These are phyloP conservation scores for Penicillium sp. DNA, from an alignment of 2,329 filamentous ascomycete species.

Conservation along the genomic window DNA sequence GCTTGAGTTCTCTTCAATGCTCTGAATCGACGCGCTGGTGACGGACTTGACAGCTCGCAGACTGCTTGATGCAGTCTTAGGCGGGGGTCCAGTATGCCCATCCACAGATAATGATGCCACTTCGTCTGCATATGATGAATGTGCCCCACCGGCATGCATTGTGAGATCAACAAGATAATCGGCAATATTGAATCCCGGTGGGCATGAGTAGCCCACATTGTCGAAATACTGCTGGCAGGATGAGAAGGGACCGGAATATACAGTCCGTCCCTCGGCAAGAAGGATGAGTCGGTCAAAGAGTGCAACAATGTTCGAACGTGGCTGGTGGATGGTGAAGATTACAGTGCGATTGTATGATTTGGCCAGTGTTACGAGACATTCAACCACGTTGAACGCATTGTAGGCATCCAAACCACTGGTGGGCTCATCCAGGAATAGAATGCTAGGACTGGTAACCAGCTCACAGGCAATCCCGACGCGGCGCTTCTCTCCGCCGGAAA, in stretches of 20 bases:
- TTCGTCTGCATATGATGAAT: constrained; percentile 56
- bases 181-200: constrained; percentile 96
- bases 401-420: constrained; percentile 94
- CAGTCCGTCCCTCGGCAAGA: constrained; percentile 80
- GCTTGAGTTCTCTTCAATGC: constrained; percentile 66
- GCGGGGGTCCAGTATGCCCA: constrained; percentile 60
- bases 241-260: constrained; percentile 88
- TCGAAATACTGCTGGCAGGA: constrained; percentile 93
- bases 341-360: constrained; percentile 97
- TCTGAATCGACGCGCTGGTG: constrained; percentile 75
- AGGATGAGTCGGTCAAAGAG: constrained; percentile 93
- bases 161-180: constrained; percentile 97
- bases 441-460: constrained; percentile 93
- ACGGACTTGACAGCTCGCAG: constrained; percentile 87
- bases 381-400: constrained; percentile 97
- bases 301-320: constrained; percentile 95
- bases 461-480: constrained; percentile 97
- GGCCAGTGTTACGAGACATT: constrained; percentile 89
- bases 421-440: constrained; percentile 94
- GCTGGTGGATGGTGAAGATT: constrained; percentile 97
- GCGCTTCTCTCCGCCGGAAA: constrained; percentile 94
- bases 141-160: constrained; percentile 78
- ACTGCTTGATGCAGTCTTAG: constrained; percentile 77
- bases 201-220: constrained; percentile 84
- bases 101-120: constrained; percentile 53